These are phyloP conservation scores for Globisporangium canariense DNA, from an alignment of 352 stramenopile genomes.

Conservation along the genomic window DNA sequence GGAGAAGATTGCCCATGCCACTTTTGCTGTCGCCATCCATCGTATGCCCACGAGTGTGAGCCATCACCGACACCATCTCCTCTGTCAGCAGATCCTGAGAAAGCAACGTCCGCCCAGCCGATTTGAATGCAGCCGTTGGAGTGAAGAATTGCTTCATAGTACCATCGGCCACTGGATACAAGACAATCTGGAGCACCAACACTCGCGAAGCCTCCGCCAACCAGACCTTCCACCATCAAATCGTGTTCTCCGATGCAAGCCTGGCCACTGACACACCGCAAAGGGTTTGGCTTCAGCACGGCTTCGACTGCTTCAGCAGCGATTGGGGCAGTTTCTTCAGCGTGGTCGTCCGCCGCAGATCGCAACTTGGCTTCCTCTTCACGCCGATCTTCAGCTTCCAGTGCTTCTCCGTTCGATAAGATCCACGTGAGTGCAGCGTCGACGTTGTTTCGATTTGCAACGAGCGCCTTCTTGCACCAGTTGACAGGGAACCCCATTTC, in stretches of 20 bases:
- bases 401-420: conserved; percentile 85
- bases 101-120: conserved; percentile 89
- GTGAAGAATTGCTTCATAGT: conserved; percentile 92
- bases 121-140: conserved; percentile 94
- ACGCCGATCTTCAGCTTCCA: conserved; percentile 84
- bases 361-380: conserved; percentile 75
- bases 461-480: conserved; percentile 90
- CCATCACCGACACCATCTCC: conserved; percentile 92
- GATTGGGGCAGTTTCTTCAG: conserved; percentile 23
- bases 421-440: conserved; percentile 92
- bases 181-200: conserved; percentile 81
- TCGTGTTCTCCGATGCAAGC: conserved; percentile 82
- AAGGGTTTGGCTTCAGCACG: conserved; percentile 64
- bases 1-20: conserved; percentile 87
- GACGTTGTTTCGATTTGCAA: conserved; percentile 87
- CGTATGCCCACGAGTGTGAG: conserved; percentile 91
- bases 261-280: conserved; percentile 82
- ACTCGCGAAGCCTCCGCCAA: conserved; percentile 82
- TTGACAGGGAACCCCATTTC: conserved; percentile 93
- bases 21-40: conserved; percentile 89
- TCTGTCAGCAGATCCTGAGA: conserved; percentile 80
- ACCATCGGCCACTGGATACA: conserved; percentile 78
- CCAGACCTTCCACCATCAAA: conserved; percentile 82
- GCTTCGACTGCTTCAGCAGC: conserved; percentile 29
- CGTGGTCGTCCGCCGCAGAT: conserved; percentile 26